phyloP scores from a whole-genome alignment of 2,329 filamentous ascomycete genomes.

The Arthrobotrys conoides region DNA sequence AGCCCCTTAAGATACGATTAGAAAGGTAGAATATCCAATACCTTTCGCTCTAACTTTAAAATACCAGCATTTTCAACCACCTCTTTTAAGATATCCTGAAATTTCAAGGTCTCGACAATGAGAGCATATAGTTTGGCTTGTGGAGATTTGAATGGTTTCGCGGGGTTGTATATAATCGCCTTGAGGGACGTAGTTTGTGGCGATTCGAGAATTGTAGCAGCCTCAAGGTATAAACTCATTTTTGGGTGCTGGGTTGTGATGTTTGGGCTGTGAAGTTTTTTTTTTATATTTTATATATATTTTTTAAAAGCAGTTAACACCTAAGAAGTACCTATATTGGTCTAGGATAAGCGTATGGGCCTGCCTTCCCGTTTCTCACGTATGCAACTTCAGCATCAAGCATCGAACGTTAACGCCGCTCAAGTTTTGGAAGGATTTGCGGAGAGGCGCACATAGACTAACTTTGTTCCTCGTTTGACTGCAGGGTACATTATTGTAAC shows the following conservation, averaged over 20 bases:
- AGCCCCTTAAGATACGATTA: background rate
- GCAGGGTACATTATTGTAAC: too few species aligned
- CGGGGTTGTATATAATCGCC: conserved; percentile 81
- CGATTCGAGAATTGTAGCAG: conserved; percentile 79
- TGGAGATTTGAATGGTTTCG: conserved; percentile 80
- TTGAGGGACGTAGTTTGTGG: conserved; percentile 84
- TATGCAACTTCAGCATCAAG: too few species aligned
- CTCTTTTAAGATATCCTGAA: conserved; percentile 87
- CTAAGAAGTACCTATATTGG: too few species aligned
- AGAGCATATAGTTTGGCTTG: conserved; percentile 89
- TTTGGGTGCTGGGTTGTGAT: conserved; percentile 11
- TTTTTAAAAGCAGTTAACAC: too few species aligned
- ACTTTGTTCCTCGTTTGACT: too few species aligned
- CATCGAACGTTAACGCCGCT: too few species aligned
- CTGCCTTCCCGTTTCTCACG: too few species aligned
- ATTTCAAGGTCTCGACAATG: conserved; percentile 88
- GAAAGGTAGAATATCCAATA: conserved; percentile 66
- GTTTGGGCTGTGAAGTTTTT: conserved; percentile 3
- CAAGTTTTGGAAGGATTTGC: too few species aligned
- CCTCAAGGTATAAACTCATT: conserved; percentile 97
- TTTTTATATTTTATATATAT: background rate
- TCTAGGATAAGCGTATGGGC: too few species aligned
- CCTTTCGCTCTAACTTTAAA: conserved; percentile 86
- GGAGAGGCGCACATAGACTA: too few species aligned
- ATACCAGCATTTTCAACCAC: conserved; percentile 87